phyloP scores from a whole-genome alignment of 805 yeast genomes.

The Metschnikowia vanudenii region DNA sequence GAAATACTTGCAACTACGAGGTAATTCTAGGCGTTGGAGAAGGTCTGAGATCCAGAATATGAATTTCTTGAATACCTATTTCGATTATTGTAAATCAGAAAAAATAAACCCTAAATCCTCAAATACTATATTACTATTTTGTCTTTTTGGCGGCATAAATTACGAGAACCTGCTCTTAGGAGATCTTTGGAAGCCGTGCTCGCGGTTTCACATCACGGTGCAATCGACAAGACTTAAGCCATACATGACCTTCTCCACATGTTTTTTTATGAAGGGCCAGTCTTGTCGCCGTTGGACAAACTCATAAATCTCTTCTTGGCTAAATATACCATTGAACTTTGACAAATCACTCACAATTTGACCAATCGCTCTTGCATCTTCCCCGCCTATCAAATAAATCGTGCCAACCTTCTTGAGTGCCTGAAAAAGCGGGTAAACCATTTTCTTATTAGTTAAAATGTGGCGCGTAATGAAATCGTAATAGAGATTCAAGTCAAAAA shows the following conservation, averaged over 20 bases:
- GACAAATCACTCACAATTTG: conserved; percentile 77
- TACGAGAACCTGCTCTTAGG: background rate
- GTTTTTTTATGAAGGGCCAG: conserved; percentile 72
- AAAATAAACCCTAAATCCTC: no score
- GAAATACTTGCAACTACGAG: no score
- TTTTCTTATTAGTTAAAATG: conserved; percentile 57
- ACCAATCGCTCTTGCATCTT: conserved; percentile 82
- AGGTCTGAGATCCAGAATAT: no score
- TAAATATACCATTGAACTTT: conserved; percentile 83
- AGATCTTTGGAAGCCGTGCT: background rate
- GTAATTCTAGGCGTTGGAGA: no score
- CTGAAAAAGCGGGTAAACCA: conserved; percentile 71
- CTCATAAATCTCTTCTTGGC: conserved; percentile 92
- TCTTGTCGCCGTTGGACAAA: conserved; percentile 85
- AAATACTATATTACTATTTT: background rate
- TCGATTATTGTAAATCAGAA: no score
- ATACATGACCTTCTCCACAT: conserved; percentile 93
- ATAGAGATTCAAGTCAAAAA: conserved; percentile 77
- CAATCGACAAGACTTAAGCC: conserved; percentile 86
- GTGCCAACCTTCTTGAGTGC: conserved; percentile 85
- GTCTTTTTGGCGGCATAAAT: background rate
- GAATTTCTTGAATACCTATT: no score
- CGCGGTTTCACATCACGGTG: conserved; percentile 41
- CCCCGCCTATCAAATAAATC: conserved; percentile 66
- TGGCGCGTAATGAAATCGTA: conserved; percentile 60